Conservation (phyloP, 306 rosid genomes). For the Rosa chinensis region DNA sequence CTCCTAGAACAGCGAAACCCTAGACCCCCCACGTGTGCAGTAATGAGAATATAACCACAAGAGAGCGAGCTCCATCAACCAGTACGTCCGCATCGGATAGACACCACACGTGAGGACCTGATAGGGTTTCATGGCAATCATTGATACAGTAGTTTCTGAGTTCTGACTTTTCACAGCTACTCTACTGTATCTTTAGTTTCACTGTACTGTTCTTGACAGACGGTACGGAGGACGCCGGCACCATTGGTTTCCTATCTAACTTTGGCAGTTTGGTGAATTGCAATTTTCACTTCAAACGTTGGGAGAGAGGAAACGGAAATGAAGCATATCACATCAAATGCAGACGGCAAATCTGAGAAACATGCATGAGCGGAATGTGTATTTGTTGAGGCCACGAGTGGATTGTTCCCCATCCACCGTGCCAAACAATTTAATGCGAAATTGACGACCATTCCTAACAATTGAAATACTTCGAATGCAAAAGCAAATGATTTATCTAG, state of each 20-base stretch:
- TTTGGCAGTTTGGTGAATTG: neutral
- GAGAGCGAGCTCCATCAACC: neutral
- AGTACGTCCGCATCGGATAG: slow-evolving; percentile 13
- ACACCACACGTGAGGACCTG: slow-evolving; percentile 39
- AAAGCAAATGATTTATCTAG: neutral
- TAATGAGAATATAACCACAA: neutral
- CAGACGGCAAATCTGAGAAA: slow-evolving; percentile 9
- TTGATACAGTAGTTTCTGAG: neutral
- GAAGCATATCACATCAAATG: slow-evolving; percentile 4
- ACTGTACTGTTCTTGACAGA: neutral
- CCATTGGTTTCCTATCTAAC: neutral
- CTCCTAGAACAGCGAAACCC: neutral
- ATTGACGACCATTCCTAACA: neutral
- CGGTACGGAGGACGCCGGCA: neutral
- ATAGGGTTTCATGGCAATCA: neutral
- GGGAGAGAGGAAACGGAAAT: neutral
- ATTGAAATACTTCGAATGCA: neutral
- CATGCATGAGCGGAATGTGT: slow-evolving; percentile 9
- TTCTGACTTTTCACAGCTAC: neutral
- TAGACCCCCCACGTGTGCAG: slow-evolving; percentile 25
- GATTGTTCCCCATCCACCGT: slow-evolving; percentile 35
- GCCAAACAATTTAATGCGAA: slow-evolving; percentile 23
- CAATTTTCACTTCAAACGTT: neutral
- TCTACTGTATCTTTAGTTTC: neutral
- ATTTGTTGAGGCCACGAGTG: slow-evolving; percentile 36